Conservation (phyloP, 495 filamentous ascomycete species). For the Pseudevernia furfuracea region DNA sequence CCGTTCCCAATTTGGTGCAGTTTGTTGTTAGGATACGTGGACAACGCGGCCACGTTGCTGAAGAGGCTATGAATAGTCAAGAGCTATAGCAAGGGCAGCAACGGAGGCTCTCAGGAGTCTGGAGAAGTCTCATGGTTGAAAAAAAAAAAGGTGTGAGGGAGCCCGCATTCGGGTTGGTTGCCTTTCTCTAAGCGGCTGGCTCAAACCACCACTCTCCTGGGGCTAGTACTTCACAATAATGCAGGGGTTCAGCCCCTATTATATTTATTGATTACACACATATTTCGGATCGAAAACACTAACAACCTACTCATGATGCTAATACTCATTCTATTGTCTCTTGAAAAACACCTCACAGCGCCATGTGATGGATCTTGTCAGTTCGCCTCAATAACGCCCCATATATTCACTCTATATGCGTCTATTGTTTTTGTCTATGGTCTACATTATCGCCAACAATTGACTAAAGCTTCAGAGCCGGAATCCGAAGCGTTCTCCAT, state of each 20-base stretch:
- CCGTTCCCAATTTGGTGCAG: background rate
- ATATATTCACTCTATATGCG: background rate
- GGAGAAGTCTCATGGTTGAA: background rate
- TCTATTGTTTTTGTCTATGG: background rate
- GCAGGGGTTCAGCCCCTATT: constrained; percentile 6
- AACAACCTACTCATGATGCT: no score
- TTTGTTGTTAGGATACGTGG: background rate
- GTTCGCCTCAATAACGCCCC: background rate
- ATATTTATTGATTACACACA: no score
- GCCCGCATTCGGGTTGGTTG: background rate
- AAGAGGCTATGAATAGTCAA: background rate
- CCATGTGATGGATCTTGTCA: background rate
- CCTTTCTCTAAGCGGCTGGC: constrained; percentile 5
- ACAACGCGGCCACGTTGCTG: constrained; percentile 1
- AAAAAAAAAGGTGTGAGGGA: background rate
- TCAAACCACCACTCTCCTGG: background rate
- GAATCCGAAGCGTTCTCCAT: background rate
- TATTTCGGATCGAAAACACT: background rate
- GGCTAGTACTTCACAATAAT: background rate
- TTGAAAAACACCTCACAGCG: background rate
- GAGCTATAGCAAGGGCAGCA: background rate
- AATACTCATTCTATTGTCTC: background rate
- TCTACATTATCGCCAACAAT: background rate
- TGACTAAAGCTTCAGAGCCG: no score
- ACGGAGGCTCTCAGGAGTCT: background rate